These are phyloP conservation scores for Phytopythium delawarense DNA, from an alignment of 352 stramenopile species.

Conservation along the genomic window DNA sequence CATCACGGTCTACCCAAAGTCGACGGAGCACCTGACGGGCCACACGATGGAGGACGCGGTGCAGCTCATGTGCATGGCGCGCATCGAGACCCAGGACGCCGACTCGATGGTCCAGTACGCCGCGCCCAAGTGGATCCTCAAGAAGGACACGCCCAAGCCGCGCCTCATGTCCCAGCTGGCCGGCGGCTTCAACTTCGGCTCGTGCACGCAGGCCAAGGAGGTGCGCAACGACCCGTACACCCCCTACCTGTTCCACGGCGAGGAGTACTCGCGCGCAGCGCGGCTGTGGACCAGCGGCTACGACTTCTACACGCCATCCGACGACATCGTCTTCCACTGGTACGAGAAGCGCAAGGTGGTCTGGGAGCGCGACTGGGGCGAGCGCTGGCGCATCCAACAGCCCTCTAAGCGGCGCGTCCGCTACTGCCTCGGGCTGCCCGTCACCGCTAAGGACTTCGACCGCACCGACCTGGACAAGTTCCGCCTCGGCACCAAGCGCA, in stretches of 20 bases:
- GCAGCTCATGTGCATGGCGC: slow-evolving; percentile 76
- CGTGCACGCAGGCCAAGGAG: slow-evolving; percentile 60
- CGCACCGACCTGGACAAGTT: slow-evolving; percentile 71
- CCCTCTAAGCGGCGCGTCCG: slow-evolving; percentile 70
- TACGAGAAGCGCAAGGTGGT: slow-evolving; percentile 81
- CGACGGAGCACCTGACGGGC: slow-evolving; percentile 52
- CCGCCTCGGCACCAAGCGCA: slow-evolving; percentile 63
- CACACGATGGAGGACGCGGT: slow-evolving; percentile 51
- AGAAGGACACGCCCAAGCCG: slow-evolving; percentile 65
- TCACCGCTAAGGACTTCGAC: slow-evolving; percentile 68
- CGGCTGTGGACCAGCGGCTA: slow-evolving; percentile 76
- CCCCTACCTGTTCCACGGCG: slow-evolving; percentile 74
- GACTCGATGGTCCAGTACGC: slow-evolving; percentile 81
- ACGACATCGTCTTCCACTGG: slow-evolving; percentile 78
- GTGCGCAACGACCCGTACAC: slow-evolving; percentile 80
- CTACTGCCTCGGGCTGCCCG: slow-evolving; percentile 48
- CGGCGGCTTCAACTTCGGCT: slow-evolving; percentile 80
- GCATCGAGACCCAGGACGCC: slow-evolving; percentile 61
- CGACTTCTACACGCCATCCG: slow-evolving; percentile 73
- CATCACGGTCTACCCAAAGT: slow-evolving; percentile 82
- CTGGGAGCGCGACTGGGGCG: slow-evolving; percentile 74
- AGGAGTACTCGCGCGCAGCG: slow-evolving; percentile 77
- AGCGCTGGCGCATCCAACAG: slow-evolving; percentile 67
- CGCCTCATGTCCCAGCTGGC: slow-evolving; percentile 75
- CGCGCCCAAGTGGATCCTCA: slow-evolving; percentile 60